Percentiles rank a stretch among this genome's conserved stretches.
These are phyloP conservation scores for Neofusicoccum ribis DNA, from an alignment of 2,329 filamentous ascomycete genomes.

Conservation along the genomic window DNA sequence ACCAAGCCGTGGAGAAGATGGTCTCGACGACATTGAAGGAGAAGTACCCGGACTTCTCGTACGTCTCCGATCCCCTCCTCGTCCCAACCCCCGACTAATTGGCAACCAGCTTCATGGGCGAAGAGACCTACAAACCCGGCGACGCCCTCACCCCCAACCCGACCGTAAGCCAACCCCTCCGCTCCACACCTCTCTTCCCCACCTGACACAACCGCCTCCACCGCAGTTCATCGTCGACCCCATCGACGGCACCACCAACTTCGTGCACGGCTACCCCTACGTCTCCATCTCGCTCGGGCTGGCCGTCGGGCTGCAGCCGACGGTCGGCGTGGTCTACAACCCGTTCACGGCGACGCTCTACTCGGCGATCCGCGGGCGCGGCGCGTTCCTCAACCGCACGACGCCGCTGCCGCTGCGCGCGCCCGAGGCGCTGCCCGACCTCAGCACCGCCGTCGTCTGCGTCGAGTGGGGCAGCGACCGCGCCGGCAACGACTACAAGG, in stretches of 20 bases:
- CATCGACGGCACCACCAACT: slow-evolving; percentile 81
- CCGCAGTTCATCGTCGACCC: slow-evolving; percentile 65
- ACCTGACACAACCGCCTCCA: too few relatives aligned
- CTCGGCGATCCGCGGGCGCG: slow-evolving; percentile 67
- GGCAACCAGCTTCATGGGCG: slow-evolving; percentile 54
- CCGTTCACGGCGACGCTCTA: slow-evolving; percentile 71
- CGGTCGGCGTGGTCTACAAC: slow-evolving; percentile 77
- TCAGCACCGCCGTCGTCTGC: slow-evolving; percentile 66
- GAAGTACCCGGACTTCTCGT: slow-evolving; percentile 54
- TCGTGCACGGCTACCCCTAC: slow-evolving; percentile 72
- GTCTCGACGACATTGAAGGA: slow-evolving; percentile 53
- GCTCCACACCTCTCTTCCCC: not conserved
- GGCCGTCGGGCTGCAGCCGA: slow-evolving; percentile 58
- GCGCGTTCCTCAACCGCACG: slow-evolving; percentile 54
- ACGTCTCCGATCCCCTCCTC: too few relatives aligned
- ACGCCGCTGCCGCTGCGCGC: slow-evolving; percentile 49
- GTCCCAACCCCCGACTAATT: too few relatives aligned
- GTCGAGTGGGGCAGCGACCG: slow-evolving; percentile 74
- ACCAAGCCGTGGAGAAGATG: slow-evolving; percentile 61
- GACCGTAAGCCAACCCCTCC: not conserved
- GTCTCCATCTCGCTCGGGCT: slow-evolving; percentile 78
- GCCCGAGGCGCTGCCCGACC: slow-evolving; percentile 55
- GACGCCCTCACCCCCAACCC: slow-evolving; percentile 53
- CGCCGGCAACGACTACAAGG: slow-evolving; percentile 67
- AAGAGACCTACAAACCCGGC: slow-evolving; percentile 73